Base-by-base conservation (phyloP, 768 basidiomycete genomes). In the Trametopsis cervina region DNA sequence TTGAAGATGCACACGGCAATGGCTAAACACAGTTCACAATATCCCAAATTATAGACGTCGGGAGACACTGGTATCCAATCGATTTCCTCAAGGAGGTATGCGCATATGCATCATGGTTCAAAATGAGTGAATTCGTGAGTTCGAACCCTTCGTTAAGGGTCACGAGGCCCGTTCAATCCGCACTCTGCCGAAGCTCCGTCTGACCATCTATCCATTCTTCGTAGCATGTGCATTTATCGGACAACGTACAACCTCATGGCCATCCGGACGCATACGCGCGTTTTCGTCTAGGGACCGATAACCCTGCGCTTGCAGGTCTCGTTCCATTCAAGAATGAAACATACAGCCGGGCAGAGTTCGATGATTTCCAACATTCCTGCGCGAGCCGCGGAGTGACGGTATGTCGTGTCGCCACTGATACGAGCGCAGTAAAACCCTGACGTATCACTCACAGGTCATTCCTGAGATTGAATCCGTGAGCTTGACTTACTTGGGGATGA, bases 221-320 rank as follows among this genome's bases (percentile, higher is more conserved):
- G 24, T 46, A 60, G 59, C 61, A 63, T 47, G 52, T 60, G 25
- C 61, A 63, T 46, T 51, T 60, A 15, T 60, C 58, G n/a, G 61
- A 63, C 48, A 61, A 63, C 27, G 50, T 59, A 9, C 39, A 45
- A 15, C 53, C 53, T 0, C 46, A 40, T 10, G 54, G 54, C 22
- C 51, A 56, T 42, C 23, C 50, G 35, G 46, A 56, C 42, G 56
- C 57, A 9, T 63, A 63, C 42, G 61, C 61, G 2, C 57, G 60
- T n/a, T 63, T 63, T 46, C 54, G 59, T 2, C 52, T 61, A 3
- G 54, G 51, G 15, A 53, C 61, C 5, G 50, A 53, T 20, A 48
- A 60, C 43, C 44, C 49, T 2, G 56, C 51, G 11, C 46, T 60
- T 35, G 53, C 57, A 13, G 61, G 61, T 1, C 51, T 60, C 7